phyloP scores from a whole-genome alignment of 1,139 yeast species.

The Magnusiomyces magnusii region DNA sequence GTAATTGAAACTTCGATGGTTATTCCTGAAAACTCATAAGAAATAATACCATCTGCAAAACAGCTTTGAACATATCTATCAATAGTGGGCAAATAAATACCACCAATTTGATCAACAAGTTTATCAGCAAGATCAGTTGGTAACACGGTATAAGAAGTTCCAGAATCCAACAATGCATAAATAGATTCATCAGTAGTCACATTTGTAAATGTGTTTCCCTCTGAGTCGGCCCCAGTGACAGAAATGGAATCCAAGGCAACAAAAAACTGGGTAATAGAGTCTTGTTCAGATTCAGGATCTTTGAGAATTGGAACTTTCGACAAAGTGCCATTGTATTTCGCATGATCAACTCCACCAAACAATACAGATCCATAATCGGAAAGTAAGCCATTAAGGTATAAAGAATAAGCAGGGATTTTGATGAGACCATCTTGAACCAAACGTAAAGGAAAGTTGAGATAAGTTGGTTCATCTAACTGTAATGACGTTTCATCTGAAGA shows the following conservation, averaged over 20 bases:
- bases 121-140: too few species aligned
- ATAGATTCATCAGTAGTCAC: neutral
- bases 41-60: too few species aligned
- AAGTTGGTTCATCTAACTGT: constrained; percentile 17
- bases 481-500: constrained; percentile 19
- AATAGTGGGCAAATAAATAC: constrained; percentile 15
- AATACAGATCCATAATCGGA: constrained; percentile 42
- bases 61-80: constrained; percentile 25
- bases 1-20: too few species aligned
- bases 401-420: constrained; percentile 43
- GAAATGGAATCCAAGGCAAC: neutral
- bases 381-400: constrained; percentile 42
- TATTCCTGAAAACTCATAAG: too few species aligned
- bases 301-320: constrained; percentile 24
- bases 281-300: constrained; percentile 9
- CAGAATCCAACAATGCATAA: constrained; percentile 28
- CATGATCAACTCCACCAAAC: constrained; percentile 53
- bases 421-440: constrained; percentile 45
- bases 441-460: constrained; percentile 42
- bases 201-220: neutral
- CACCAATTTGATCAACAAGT: constrained; percentile 7
- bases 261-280: constrained; percentile 9
- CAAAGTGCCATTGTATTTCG: constrained; percentile 44
- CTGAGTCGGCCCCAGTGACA: too few species aligned
- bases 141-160: constrained; percentile 24